Percentiles rank a stretch among this genome's conserved stretches.
phyloP scores from a whole-genome alignment of 2,329 filamentous ascomycete species.

The Westerdykella ornata region DNA sequence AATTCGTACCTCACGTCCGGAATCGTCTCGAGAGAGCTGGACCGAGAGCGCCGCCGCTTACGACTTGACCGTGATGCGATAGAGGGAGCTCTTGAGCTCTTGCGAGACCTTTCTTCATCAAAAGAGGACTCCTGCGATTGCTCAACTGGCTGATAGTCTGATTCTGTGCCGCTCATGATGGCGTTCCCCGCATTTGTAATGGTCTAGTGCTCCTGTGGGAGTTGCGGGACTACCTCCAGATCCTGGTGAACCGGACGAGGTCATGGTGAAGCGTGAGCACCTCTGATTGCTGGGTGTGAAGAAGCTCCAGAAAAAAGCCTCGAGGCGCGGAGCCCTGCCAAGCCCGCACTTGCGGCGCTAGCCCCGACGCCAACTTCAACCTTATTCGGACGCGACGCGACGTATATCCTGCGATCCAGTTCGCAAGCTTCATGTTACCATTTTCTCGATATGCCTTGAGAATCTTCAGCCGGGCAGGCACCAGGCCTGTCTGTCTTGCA shows the following conservation, averaged over 20 bases:
- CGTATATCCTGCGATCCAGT: background rate
- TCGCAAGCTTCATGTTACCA: conserved; percentile 27
- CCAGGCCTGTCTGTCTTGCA: conserved; percentile 3
- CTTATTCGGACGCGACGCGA: background rate
- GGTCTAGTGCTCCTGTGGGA: background rate
- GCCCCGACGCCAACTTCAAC: background rate
- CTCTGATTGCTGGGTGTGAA: background rate
- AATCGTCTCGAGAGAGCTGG: conserved; percentile 11
- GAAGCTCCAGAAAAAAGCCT: background rate
- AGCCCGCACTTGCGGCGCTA: background rate
- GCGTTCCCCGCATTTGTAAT: background rate
- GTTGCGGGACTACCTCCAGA: background rate
- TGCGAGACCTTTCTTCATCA: conserved; percentile 1
- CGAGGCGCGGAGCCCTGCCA: background rate
- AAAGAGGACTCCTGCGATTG: conserved; percentile 2
- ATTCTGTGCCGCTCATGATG: conserved; percentile 15
- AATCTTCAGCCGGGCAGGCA: conserved; percentile 11
- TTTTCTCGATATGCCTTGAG: conserved; percentile 26
- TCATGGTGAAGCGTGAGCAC: background rate
- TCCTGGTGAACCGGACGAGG: background rate
- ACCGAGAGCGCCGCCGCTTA: conserved; percentile 18
- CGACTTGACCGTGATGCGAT: conserved; percentile 12
- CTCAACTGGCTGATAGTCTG: conserved; percentile 5
- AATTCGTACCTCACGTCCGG: conserved; percentile 22
- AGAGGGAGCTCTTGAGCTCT: background rate